Conservation (phyloP, 768 basidiomycete genomes). For the Trametes maxima region DNA sequence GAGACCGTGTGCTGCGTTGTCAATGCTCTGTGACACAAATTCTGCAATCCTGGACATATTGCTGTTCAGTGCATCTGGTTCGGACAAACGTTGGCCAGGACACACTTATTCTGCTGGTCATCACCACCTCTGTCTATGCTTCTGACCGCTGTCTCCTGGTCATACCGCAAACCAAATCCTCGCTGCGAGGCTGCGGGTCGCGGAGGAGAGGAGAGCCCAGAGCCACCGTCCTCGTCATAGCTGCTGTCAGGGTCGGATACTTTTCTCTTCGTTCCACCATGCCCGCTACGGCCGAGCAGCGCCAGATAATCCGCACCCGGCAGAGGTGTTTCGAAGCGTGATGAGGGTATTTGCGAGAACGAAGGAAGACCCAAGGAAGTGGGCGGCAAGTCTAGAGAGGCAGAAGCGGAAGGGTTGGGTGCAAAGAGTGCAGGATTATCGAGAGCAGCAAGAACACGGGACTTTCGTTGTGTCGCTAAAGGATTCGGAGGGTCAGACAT, state of each 20-base stretch:
- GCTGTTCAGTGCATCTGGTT: neutral
- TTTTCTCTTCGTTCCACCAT: conserved; percentile 1
- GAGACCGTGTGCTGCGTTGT: conserved; percentile 55
- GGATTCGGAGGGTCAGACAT: conserved; percentile 16
- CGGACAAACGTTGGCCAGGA: neutral
- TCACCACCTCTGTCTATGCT: conserved; percentile 58
- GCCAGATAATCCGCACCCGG: neutral
- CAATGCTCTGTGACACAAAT: conserved; percentile 61
- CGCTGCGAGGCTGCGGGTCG: neutral
- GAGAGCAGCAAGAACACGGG: conserved; percentile 27
- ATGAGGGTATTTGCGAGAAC: neutral
- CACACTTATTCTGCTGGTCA: conserved; percentile 56
- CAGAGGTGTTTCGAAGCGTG: neutral
- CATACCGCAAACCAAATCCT: conserved; percentile 52
- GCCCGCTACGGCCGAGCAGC: neutral
- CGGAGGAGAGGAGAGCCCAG: neutral
- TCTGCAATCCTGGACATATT: conserved; percentile 54
- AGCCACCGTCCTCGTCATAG: neutral
- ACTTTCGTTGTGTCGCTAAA: conserved; percentile 12
- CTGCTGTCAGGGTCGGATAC: conserved; percentile 4
- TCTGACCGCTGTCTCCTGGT: conserved; percentile 49
- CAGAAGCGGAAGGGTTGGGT: neutral
- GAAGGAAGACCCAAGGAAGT: conserved; percentile 9
- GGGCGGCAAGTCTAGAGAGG: conserved; percentile 2
- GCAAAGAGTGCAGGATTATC: conserved; percentile 22